A percentile compares a stretch with the other conserved stretches of the same genome.
phyloP scores from a whole-genome alignment of 805 yeast species.

The Sporopachydermia quercuum region DNA sequence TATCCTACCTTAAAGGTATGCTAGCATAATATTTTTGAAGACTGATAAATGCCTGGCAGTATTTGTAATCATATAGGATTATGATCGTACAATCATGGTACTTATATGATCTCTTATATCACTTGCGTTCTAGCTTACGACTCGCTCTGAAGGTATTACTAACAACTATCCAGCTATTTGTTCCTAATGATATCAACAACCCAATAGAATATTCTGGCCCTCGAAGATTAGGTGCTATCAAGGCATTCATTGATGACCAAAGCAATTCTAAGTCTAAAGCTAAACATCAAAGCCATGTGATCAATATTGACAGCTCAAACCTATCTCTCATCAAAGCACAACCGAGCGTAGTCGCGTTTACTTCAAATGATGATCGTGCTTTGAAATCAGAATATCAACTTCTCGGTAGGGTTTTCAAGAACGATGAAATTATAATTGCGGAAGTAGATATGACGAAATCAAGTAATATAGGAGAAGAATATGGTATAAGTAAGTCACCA shows the following conservation, averaged over 20 bases:
- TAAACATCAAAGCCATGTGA: constrained; percentile 2
- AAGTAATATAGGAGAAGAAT: background rate
- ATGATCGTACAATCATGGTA: too few species aligned
- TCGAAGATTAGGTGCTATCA: constrained; percentile 34
- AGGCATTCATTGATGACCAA: constrained; percentile 29
- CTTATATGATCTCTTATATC: too few species aligned
- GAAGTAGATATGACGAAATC: constrained; percentile 4
- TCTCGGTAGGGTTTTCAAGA: constrained; percentile 18
- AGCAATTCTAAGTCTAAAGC: constrained; percentile 18
- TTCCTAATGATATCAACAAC: constrained; percentile 28
- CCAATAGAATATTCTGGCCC: constrained; percentile 43
- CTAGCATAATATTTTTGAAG: too few species aligned
- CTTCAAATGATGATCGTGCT: constrained; percentile 22
- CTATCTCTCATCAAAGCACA: constrained; percentile 13
- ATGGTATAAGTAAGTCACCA: background rate
- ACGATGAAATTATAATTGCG: constrained; percentile 12
- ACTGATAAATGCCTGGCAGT: too few species aligned
- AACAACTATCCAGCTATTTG: constrained; percentile 23
- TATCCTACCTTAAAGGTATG: constrained; percentile 42
- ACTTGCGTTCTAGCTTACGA: too few species aligned
- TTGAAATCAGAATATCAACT: constrained; percentile 18
- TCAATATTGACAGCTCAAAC: background rate
- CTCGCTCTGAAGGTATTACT: too few species aligned
- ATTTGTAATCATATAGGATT: too few species aligned
- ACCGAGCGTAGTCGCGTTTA: constrained; percentile 19